Evolutionary conservation across 495 filamentous ascomycete genomes (phyloP), one percentile per base, ranked within the genome.

Genomic region (Talaromyces proteolyticus): DNA sequence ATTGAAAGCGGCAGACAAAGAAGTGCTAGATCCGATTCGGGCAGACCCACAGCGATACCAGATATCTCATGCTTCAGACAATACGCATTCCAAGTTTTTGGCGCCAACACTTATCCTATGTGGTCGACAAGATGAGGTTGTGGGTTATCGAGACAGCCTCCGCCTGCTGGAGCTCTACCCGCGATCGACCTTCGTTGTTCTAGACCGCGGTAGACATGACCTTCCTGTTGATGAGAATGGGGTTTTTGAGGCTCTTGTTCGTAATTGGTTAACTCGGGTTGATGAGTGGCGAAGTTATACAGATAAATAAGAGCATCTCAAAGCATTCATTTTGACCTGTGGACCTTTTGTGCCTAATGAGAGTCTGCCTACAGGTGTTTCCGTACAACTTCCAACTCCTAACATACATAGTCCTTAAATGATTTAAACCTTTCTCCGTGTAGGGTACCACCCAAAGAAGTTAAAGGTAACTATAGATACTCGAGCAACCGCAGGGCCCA

Each of bases 121-220:
- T 55, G 62, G 62, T 22, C 45, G 62, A 18, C 62, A 65, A 34
- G 62, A 65, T 29, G 49, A 54, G 50, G 56, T 29, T 16, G 62
- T 65, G 44, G 57, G 62, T 23, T 65, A 63, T 53, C 60, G 62
- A 47, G 62, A 65, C 37, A 65, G 62, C 42, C 52, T 63, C 37
- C 62, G 60, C 37, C 52, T 65, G 56, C 49, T 63, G 52, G 62
- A 59, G 49, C 55, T 63, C 26, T 65, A 65, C 57, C 62, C 62
- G 18, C 53, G 60, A 47, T 63, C 62, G 19, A 65, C 57, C 0
- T 65, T 52, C 53, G 53, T 54, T 46, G 55, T 65, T 52, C 47
- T 65, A 44, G 62, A 65, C 55, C 62, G 62, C 20, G 54, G 57
- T 36, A 65, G 52, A 29, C 62, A 65, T 61, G 62, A 55, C 17